Evolutionary conservation across 2,329 filamentous ascomycete genomes (phyloP), one percentile per base, ranked within the genome.

Genomic region (Passalora sequoiae): DNA sequence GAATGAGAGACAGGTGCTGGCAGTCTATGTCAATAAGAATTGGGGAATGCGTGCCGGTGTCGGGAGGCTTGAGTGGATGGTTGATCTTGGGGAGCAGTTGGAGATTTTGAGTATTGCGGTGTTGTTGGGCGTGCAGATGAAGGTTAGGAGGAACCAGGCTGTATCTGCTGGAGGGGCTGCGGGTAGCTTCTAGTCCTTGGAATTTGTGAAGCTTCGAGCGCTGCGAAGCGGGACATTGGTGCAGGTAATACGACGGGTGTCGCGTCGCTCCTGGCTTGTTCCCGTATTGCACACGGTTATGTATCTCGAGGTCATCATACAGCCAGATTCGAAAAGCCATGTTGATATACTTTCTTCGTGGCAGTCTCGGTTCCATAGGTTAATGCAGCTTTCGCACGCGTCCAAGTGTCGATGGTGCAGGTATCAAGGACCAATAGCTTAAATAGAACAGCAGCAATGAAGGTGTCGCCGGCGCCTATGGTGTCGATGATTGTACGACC

Each of bases 401-500:
- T 12, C 24, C 24, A 27, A 6, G 12, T 12, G 6, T 27, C 24
- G 6, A 12, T 12, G 12, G 12, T 12, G 6, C 12, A 7, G 12
- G 16, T 16, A 29, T 38, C 17, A 25, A n/a, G 17, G 9, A 10
- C n/a, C 13, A 42, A 36, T 12, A 42, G 4, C 3, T 16, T 20
- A 29, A 24, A 36, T 2, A 44, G 21, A 4, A 40, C 17, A 4
- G 36, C 45, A 15, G 45, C 45, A 16, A 38, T 30, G 16, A 44
- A 48, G 4, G 45, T 44, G 17, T 48, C 45, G 2, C 45, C 45
- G 4, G 45, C 45, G n/a, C 45, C 45, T 37, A 40, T 38, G 12
- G 27, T 38, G 21, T 39, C 39, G 7, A 41, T 29, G 16, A 42
- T 32, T 21, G 16, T 15, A 8, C n/a, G 6, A n/a, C n/a, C 8